These are phyloP conservation scores for Sporisorium scitamineum DNA, from an alignment of 1,284 basidiomycete species.

Conservation along the genomic window DNA sequence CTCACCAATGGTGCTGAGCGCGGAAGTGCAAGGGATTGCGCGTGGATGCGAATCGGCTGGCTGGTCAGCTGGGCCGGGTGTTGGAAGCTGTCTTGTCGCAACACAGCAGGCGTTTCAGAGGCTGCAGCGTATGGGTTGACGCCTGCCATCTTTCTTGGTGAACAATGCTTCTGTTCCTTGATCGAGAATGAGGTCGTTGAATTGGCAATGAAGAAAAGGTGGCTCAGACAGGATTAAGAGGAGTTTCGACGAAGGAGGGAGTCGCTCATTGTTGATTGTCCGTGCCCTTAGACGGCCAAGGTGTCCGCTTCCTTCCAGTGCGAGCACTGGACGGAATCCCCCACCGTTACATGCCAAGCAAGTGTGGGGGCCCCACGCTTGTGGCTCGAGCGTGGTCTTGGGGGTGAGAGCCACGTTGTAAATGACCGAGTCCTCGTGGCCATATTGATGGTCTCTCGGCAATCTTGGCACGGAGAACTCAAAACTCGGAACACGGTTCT, in stretches of 20 bases:
- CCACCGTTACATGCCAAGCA: no score
- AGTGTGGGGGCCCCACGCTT: no score
- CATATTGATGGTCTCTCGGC: no score
- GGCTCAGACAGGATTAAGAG: neutral
- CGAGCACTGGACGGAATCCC: neutral
- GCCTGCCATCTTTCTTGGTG: constrained; percentile 25
- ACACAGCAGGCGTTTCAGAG: constrained; percentile 5
- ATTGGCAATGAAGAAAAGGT: neutral
- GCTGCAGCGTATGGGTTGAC: constrained; percentile 37
- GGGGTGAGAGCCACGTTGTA: no score
- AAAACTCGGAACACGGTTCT: no score
- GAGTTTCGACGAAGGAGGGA: neutral
- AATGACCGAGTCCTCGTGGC: no score
- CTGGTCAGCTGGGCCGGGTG: constrained; percentile 21
- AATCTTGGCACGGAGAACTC: no score
- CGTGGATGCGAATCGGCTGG: constrained; percentile 31
- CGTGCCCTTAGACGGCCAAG: no score
- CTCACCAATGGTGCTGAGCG: constrained; percentile 29
- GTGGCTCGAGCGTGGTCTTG: no score
- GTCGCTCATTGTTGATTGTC: no score
- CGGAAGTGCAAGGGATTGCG: constrained; percentile 28
- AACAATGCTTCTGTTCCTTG: no score
- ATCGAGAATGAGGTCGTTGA: neutral
- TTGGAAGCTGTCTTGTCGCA: constrained; percentile 15
- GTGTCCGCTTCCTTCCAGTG: no score